Evolutionary conservation across 176 grass and related monocot species (phyloP).

Genomic region (Zoysia pacifica): DNA sequence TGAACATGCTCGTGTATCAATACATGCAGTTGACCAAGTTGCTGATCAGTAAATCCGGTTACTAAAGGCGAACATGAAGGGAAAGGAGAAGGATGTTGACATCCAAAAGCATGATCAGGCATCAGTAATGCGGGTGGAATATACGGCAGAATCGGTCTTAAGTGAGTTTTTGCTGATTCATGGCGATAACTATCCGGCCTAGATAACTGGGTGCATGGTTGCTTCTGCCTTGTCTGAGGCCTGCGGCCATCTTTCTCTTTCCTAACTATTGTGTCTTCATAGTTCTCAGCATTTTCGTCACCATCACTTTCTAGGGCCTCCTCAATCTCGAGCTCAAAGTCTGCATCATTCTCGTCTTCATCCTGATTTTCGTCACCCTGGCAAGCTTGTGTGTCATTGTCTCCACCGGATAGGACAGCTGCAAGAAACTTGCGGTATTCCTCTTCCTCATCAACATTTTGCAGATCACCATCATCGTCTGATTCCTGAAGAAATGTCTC

Average conservation of each 20-base stretch:
- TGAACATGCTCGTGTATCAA: conserved; percentile 89
- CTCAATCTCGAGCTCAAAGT: conserved; percentile 93
- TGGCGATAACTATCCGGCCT: conserved; percentile 33
- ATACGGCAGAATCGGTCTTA: conserved; percentile 66
- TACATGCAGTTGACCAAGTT: conserved; percentile 78
- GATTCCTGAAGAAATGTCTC: conserved; percentile 96
- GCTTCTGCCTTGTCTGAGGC: conserved; percentile 75
- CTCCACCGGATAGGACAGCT: conserved; percentile 68
- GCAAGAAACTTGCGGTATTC: conserved; percentile 96
- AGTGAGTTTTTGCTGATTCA: conserved; percentile 43
- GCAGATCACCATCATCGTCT: conserved; percentile 72
- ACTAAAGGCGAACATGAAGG: conserved; percentile 48
- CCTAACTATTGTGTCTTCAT: conserved; percentile 29
- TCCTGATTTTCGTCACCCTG: conserved; percentile 68
- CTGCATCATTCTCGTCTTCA: conserved; percentile 96
- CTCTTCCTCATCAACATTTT: conserved; percentile 93
- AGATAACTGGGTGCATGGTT: conserved; percentile 41
- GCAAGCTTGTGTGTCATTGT: conserved; percentile 43
- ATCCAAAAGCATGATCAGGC: conserved; percentile 41
- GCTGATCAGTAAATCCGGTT: conserved; percentile 70
- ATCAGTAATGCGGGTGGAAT: conserved; percentile 34
- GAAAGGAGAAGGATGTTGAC: conserved; percentile 45
- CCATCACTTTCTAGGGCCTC: conserved; percentile 88
- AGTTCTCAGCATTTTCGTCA: conserved; percentile 65
- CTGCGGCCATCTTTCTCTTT: conserved; percentile 45